A percentile compares a stretch with the other conserved stretches of the same genome.
Conservation (phyloP, 768 basidiomycete species). For the Boletus reticulatus region DNA sequence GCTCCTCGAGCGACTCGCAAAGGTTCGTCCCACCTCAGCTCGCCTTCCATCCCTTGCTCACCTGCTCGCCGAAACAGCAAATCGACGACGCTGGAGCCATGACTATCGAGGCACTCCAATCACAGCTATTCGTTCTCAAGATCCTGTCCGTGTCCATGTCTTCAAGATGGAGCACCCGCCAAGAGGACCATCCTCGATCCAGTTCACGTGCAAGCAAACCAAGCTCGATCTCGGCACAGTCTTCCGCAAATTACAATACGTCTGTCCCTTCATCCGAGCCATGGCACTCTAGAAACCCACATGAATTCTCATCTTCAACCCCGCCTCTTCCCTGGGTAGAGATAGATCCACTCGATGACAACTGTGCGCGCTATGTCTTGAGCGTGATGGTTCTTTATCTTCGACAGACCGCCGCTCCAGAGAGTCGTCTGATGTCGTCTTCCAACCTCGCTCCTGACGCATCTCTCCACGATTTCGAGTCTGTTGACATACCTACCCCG, state of each 20-base stretch:
- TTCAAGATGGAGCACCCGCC: slow-evolving; percentile 61
- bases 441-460: slow-evolving; percentile 61
- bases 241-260: slow-evolving; percentile 31
- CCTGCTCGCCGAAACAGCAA: slow-evolving; percentile 40
- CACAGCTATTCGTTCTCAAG: slow-evolving; percentile 83
- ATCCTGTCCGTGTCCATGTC: slow-evolving; percentile 76
- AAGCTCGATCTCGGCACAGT: slow-evolving; percentile 30
- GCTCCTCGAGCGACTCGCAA: slow-evolving; percentile 72
- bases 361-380: slow-evolving; percentile 76
- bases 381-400: slow-evolving; percentile 83
- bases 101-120: slow-evolving; percentile 75
- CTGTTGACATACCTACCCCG: slow-evolving; percentile 40
- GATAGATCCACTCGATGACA: slow-evolving; percentile 74
- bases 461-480: slow-evolving; percentile 70
- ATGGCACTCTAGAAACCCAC: slow-evolving; percentile 27
- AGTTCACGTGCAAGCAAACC: slow-evolving; percentile 43
- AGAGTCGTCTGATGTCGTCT: slow-evolving; percentile 55
- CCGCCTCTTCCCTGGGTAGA: slow-evolving; percentile 53
- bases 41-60: slow-evolving; percentile 9
- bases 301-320: slow-evolving; percentile 35
- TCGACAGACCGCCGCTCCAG: slow-evolving; percentile 61
- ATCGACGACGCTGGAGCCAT: slow-evolving; percentile 49
- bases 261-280: slow-evolving; percentile 33
- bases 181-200: slow-evolving; percentile 39
- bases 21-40: slow-evolving; percentile 44